phyloP scores from a whole-genome alignment of 495 filamentous ascomycete genomes.

The Beverwykella pulmonaria region DNA sequence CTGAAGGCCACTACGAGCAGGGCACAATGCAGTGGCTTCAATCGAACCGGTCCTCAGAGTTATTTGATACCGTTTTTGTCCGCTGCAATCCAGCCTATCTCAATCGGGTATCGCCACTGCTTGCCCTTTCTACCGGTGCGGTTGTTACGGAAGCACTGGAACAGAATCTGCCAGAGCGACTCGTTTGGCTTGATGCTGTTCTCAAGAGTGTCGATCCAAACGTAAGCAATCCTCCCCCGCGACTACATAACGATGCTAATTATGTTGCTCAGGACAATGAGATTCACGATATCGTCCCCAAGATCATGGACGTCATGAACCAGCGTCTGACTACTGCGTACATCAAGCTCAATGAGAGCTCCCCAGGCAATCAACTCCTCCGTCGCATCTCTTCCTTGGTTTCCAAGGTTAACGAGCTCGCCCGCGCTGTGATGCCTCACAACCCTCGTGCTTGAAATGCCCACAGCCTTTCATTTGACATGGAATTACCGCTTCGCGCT shows the following conservation, averaged over 20 bases:
- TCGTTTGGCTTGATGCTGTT: slow-evolving; percentile 77
- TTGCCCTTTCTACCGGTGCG: slow-evolving; percentile 80
- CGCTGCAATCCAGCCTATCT: slow-evolving; percentile 74
- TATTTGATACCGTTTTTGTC: slow-evolving; percentile 82
- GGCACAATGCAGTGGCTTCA: slow-evolving; percentile 74
- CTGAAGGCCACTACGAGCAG: slow-evolving; percentile 65
- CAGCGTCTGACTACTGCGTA: slow-evolving; percentile 72
- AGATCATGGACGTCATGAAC: slow-evolving; percentile 72
- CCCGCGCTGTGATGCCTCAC: slow-evolving; percentile 8
- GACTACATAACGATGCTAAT: neutral
- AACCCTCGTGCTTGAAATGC: neutral
- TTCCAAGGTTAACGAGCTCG: slow-evolving; percentile 59
- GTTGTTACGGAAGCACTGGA: slow-evolving; percentile 74
- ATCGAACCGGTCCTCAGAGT: slow-evolving; percentile 67
- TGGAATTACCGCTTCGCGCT: neutral
- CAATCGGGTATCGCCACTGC: slow-evolving; percentile 69
- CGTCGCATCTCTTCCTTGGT: slow-evolving; percentile 63
- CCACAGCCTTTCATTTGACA: neutral
- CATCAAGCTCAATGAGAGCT: slow-evolving; percentile 63
- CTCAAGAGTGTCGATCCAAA: slow-evolving; percentile 56
- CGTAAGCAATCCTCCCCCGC: slow-evolving; percentile 13
- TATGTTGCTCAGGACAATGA: slow-evolving; percentile 65
- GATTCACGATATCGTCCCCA: slow-evolving; percentile 69
- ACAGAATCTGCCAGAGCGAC: slow-evolving; percentile 64
- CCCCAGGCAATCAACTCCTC: slow-evolving; percentile 64